Evolutionary conservation across 169 alveolate genomes (phyloP), one percentile per base, ranked within the genome.

Genomic region (Plasmodium cynomolgi): DNA sequence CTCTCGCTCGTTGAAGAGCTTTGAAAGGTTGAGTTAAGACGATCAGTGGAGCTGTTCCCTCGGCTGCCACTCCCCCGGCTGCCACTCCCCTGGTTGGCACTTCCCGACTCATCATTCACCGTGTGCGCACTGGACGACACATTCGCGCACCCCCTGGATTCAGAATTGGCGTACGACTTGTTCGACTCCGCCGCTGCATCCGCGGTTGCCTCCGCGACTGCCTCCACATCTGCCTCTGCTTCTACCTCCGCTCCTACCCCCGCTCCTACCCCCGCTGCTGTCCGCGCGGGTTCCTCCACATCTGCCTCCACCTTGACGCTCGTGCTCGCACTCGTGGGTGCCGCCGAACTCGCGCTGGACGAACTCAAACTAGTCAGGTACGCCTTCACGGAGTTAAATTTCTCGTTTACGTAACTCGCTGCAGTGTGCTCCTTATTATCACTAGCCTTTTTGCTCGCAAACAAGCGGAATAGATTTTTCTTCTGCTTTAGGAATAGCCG

Each of bases 401-500:
- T 86, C 15, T 86, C 85, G 72, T 86, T 86, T 6, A 77, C 15
- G 71, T 86, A 86, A 75, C 81, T 86, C 39, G 20, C 31, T 15
- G 93, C 86, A 6, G 80, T 75, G 39, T 33, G 80, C 58, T 77
- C 77, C 6, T 26, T 79, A 2, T 62, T 81, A 29, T 79, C 84
- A 71, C 73, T 71, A 5, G 34, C 26, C 33, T 81, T 58, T 54
- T 75, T 85, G 44, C 41, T 29, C 15, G 91, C 82, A 81, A 90
- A 90, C 79, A 90, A 68, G 37, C 94, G 94, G 56, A 90, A 90
- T 5, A 90, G 56, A 3, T 54, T 80, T 80, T 74, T 90, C 83
- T 15, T 90, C 72, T 90, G 83, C 23, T 81, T 90, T 47, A 90
- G 33, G 73, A 62, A 90, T 68, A 90, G 54, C 74, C 44, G 68